Evolutionary conservation across 495 filamentous ascomycete species (phyloP).

Genomic region (Bacidia rubella): DNA sequence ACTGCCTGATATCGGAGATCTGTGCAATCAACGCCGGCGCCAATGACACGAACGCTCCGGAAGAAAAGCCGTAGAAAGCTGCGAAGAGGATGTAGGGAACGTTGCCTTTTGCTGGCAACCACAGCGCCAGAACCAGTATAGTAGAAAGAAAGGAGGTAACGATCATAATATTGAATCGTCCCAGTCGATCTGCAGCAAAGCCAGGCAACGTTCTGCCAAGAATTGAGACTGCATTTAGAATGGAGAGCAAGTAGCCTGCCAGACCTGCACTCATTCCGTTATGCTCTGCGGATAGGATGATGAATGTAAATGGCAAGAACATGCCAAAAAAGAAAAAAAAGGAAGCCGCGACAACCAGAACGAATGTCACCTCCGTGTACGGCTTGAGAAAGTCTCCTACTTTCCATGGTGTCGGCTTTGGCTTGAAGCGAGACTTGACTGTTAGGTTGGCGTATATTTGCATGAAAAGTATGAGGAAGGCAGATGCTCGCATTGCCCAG

Average conservation of each 20-base stretch:
- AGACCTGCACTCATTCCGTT: slow-evolving; percentile 46
- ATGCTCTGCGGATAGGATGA: slow-evolving; percentile 43
- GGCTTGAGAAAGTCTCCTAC: slow-evolving; percentile 44
- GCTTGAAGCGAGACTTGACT: slow-evolving; percentile 49
- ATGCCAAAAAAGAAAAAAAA: slow-evolving; percentile 61
- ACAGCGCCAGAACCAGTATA: slow-evolving; percentile 54
- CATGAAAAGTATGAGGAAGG: slow-evolving; percentile 54
- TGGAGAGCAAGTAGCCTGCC: slow-evolving; percentile 52
- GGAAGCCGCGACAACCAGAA: not conserved
- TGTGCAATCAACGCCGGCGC: slow-evolving; percentile 50
- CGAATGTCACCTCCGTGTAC: slow-evolving; percentile 37
- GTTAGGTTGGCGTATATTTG: slow-evolving; percentile 49
- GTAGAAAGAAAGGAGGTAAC: slow-evolving; percentile 43
- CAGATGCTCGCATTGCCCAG: slow-evolving; percentile 52
- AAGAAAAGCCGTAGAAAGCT: slow-evolving; percentile 57
- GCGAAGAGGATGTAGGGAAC: slow-evolving; percentile 52
- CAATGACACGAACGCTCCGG: slow-evolving; percentile 57
- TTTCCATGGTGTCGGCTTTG: slow-evolving; percentile 37
- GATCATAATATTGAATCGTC: slow-evolving; percentile 63
- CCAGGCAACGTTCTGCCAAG: slow-evolving; percentile 63
- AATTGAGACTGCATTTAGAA: slow-evolving; percentile 52
- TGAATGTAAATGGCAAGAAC: slow-evolving; percentile 50
- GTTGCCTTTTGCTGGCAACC: slow-evolving; percentile 48
- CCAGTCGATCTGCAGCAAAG: slow-evolving; percentile 56
- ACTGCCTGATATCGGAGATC: slow-evolving; percentile 57